phyloP scores from a whole-genome alignment of 2,329 filamentous ascomycete genomes.

The Aciculosporium take region DNA sequence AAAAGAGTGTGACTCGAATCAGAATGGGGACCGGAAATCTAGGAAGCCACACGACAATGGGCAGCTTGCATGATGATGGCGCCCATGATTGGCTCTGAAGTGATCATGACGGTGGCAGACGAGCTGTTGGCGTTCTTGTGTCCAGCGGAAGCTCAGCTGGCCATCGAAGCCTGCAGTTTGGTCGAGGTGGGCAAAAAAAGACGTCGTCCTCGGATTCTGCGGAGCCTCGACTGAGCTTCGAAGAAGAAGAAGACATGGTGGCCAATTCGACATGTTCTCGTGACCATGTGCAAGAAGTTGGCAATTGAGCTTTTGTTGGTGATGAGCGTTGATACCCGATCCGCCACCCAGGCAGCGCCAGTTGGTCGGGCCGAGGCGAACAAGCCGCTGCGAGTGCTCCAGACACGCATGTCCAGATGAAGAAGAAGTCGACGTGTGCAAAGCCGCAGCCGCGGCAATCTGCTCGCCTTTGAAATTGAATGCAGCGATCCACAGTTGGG shows the following conservation, averaged over 20 bases:
- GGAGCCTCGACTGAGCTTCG: background rate
- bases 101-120: constrained; percentile 1
- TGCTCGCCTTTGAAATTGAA: background rate
- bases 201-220: background rate
- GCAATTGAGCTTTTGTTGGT: background rate
- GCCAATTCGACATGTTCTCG: background rate
- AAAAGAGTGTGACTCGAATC: background rate
- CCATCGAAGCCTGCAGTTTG: background rate
- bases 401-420: background rate
- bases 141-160: background rate
- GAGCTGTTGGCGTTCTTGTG: background rate
- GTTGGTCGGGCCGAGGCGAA: constrained; percentile 1
- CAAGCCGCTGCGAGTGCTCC: background rate
- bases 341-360: constrained; percentile 3
- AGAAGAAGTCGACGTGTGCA: background rate
- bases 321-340: constrained; percentile 5
- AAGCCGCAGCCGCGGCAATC: too few relatives aligned
- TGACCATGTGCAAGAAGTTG: background rate
- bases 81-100: constrained; percentile 2
- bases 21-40: background rate
- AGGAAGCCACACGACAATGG: too few relatives aligned
- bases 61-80: constrained; percentile 1
- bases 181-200: too few relatives aligned
- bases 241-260: background rate
- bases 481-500: constrained; percentile 8